Evolutionary conservation across 192 early-diverging fungal genomes (phyloP).

Genomic region (Backusella circina): DNA sequence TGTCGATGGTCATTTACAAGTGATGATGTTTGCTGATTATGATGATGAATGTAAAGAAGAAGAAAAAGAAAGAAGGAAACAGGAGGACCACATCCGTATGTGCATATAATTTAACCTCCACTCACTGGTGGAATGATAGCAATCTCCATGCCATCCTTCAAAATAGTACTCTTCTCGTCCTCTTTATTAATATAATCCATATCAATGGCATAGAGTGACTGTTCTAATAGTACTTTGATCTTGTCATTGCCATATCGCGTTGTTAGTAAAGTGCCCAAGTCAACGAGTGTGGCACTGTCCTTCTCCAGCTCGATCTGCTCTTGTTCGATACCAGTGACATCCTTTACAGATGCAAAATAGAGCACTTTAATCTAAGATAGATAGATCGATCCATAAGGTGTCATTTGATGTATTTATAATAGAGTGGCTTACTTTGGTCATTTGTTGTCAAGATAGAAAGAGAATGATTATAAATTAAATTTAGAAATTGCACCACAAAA

Average conservation of each 20-base stretch:
- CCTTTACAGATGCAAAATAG: constrained; percentile 58
- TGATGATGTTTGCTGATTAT: neutral
- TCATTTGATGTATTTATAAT: neutral
- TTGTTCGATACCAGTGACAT: constrained; percentile 37
- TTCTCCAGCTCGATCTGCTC: constrained; percentile 40
- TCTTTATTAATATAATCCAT: constrained; percentile 59
- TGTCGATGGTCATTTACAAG: neutral
- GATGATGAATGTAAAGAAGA: neutral
- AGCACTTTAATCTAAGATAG: constrained; percentile 46
- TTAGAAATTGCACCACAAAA: too few relatives aligned
- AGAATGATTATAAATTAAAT: neutral
- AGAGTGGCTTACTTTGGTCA: neutral
- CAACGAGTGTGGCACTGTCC: constrained; percentile 7
- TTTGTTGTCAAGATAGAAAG: neutral
- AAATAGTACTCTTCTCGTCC: constrained; percentile 23
- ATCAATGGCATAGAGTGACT: constrained; percentile 56
- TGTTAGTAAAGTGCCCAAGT: constrained; percentile 5
- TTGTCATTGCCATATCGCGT: constrained; percentile 12
- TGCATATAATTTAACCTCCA: constrained; percentile 50
- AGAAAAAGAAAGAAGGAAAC: neutral
- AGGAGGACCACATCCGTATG: too few relatives aligned
- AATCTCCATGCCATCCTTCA: constrained; percentile 56
- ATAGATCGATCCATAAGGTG: neutral
- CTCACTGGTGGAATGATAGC: constrained; percentile 67
- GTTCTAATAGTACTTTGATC: constrained; percentile 38